Evolutionary conservation across 805 yeast species (phyloP).

Genomic region (Schwanniomyces vanrijiae): DNA sequence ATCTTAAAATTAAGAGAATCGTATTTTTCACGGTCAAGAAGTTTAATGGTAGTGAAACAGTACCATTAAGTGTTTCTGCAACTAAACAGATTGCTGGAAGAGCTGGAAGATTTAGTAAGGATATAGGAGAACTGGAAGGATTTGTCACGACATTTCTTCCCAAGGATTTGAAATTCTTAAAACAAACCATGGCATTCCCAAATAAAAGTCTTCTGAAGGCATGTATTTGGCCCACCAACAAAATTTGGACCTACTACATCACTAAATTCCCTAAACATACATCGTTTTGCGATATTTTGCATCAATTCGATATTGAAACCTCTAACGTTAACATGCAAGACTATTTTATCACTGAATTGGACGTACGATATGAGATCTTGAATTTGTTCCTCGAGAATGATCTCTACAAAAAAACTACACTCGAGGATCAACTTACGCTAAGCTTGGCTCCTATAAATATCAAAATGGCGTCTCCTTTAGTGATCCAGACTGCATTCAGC

Average conservation of each 20-base stretch:
- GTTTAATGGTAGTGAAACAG: slow-evolving; percentile 61
- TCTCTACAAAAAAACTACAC: slow-evolving; percentile 28
- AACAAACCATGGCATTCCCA: slow-evolving; percentile 48
- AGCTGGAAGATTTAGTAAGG: slow-evolving; percentile 74
- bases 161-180: slow-evolving; percentile 46
- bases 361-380: slow-evolving; percentile 40
- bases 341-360: slow-evolving; percentile 39
- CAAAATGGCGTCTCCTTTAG: slow-evolving; percentile 29
- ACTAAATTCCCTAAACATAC: slow-evolving; percentile 57
- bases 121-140: slow-evolving; percentile 39
- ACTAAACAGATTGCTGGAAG: slow-evolving; percentile 94
- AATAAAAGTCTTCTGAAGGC: slow-evolving; percentile 59
- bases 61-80: slow-evolving; percentile 57
- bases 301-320: slow-evolving; percentile 46
- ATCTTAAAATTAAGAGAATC: slow-evolving; percentile 77
- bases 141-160: slow-evolving; percentile 53
- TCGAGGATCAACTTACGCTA: slow-evolving; percentile 57
- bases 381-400: slow-evolving; percentile 40
- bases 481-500: slow-evolving; percentile 43
- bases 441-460: slow-evolving; percentile 61
- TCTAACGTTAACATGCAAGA: slow-evolving; percentile 13
- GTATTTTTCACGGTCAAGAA: slow-evolving; percentile 69
- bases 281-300: slow-evolving; percentile 45
- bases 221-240: slow-evolving; percentile 76
- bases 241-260: slow-evolving; percentile 65